Conservation (phyloP, 768 basidiomycete genomes). For the Pleurotus tuber-regium region DNA sequence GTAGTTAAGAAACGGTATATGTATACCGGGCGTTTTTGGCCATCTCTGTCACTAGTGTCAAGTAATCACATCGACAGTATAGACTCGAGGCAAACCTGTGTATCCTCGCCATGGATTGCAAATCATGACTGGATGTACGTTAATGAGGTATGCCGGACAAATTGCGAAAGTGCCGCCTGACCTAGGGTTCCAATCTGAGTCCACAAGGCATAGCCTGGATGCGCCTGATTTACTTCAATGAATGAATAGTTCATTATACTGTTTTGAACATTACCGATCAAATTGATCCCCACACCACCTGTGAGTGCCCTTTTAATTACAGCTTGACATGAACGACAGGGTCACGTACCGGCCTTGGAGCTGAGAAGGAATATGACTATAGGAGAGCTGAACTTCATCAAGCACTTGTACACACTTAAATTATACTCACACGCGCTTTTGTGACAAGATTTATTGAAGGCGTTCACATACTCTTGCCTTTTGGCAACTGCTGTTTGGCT, state of each 20-base stretch:
- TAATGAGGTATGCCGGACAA: not conserved
- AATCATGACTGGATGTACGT: conserved; percentile 60
- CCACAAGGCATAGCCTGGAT: conserved; percentile 81
- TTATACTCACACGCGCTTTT: conserved; percentile 63
- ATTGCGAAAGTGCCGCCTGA: conserved; percentile 19
- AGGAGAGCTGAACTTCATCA: too few species aligned
- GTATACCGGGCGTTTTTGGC: conserved; percentile 87
- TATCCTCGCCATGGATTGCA: conserved; percentile 97
- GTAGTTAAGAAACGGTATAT: conserved; percentile 87
- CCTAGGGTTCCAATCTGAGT: conserved; percentile 96
- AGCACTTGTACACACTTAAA: not conserved
- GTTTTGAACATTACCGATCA: conserved; percentile 82
- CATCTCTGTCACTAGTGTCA: conserved; percentile 58
- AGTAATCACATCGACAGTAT: conserved; percentile 10
- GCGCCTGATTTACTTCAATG: conserved; percentile 42
- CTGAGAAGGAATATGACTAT: conserved; percentile 91
- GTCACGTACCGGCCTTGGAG: conserved; percentile 73
- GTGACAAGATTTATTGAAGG: conserved; percentile 80
- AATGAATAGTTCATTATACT: too few species aligned
- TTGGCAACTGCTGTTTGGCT: conserved; percentile 78
- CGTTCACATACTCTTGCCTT: conserved; percentile 83
- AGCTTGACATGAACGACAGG: not conserved
- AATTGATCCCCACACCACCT: conserved; percentile 93
- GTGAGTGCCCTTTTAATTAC: not conserved
- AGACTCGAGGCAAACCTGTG: conserved; percentile 57